A percentile compares a stretch with the other conserved stretches of the same genome.
phyloP scores from a whole-genome alignment of 768 basidiomycete genomes.

The Punctularia strigosozonata region DNA sequence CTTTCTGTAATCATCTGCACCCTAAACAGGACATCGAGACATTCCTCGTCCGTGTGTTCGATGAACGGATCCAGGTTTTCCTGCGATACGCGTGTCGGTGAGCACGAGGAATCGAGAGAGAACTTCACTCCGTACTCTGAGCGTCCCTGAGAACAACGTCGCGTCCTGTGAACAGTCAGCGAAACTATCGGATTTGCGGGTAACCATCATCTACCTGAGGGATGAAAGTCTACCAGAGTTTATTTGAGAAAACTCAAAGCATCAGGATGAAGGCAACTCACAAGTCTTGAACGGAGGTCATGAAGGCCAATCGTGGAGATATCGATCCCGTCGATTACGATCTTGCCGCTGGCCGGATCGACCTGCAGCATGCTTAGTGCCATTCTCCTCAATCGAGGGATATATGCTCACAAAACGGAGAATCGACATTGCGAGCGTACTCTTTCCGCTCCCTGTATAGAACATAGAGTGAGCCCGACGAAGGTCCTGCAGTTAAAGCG shows the following conservation, averaged over 20 bases:
- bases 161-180: constrained; percentile 32
- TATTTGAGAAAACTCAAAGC: constrained; percentile 1
- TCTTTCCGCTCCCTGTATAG: constrained; percentile 66
- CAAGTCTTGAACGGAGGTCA: constrained; percentile 67
- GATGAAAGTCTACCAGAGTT: constrained; percentile 53
- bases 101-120: neutral
- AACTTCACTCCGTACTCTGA: constrained; percentile 31
- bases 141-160: constrained; percentile 69
- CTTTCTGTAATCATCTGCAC: constrained; percentile 63
- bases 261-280: constrained; percentile 20
- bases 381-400: neutral
- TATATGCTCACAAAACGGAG: constrained; percentile 55
- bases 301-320: constrained; percentile 77
- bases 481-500: neutral
- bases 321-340: constrained; percentile 81
- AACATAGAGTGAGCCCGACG: constrained; percentile 3
- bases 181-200: neutral
- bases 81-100: constrained; percentile 18
- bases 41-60: constrained; percentile 75
- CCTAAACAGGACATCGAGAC: constrained; percentile 67
- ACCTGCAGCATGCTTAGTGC: constrained; percentile 20
- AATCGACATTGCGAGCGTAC: constrained; percentile 78
- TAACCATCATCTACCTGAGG: constrained; percentile 29
- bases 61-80: too few relatives aligned
- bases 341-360: constrained; percentile 65